phyloP scores from a whole-genome alignment of 306 rosid genomes.

The Casuarina glauca region DNA sequence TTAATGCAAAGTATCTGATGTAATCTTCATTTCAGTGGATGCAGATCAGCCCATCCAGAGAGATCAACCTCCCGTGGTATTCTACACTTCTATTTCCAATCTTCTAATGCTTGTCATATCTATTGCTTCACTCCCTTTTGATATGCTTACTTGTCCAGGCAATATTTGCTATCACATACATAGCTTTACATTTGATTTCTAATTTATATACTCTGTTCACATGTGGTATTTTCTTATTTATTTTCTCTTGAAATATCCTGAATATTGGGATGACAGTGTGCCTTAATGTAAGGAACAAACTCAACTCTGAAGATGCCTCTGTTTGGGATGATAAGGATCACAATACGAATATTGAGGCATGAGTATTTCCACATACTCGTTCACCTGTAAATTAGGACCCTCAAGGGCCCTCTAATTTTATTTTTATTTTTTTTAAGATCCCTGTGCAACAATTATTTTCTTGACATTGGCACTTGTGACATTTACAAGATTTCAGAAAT shows the following conservation, averaged over 20 bases:
- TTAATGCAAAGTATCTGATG: conserved; percentile 31
- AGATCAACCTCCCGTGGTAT: conserved; percentile 54
- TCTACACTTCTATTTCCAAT: conserved; percentile 22
- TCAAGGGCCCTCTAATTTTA: neutral
- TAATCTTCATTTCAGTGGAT: conserved; percentile 36
- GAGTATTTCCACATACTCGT: neutral
- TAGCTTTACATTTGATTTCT: neutral
- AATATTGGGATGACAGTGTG: neutral
- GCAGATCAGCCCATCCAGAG: conserved; percentile 50
- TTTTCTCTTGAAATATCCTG: conserved; percentile 10
- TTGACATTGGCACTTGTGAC: neutral
- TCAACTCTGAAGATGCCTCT: neutral
- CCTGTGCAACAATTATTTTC: neutral
- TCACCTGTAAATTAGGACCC: neutral
- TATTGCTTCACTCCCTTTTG: neutral
- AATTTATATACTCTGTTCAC: neutral
- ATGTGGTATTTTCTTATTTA: conserved; percentile 4
- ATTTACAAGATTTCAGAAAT: neutral
- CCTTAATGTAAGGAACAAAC: neutral
- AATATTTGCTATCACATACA: neutral
- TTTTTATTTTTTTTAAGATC: neutral
- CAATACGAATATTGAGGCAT: neutral
- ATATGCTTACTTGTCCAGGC: conserved; percentile 10
- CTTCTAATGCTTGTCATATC: conserved; percentile 9
- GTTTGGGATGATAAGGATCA: neutral